phyloP scores from a whole-genome alignment of 306 rosid genomes.

The Datisca glomerata region DNA sequence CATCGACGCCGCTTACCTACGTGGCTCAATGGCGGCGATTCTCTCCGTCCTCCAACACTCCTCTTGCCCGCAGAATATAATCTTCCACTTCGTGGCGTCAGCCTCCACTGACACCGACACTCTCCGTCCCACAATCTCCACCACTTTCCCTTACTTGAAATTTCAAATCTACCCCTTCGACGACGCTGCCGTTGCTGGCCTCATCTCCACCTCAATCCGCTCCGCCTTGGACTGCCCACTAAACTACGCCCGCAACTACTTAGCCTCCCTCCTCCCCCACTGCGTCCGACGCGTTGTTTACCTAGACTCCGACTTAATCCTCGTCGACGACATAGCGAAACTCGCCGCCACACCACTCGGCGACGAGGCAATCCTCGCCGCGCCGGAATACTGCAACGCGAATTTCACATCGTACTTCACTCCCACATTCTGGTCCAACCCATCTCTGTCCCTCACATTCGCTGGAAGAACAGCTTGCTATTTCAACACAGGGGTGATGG shows the following conservation, averaged over 20 bases:
- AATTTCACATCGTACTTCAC: constrained; percentile 76
- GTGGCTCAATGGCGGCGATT: constrained; percentile 92
- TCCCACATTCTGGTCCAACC: constrained; percentile 80
- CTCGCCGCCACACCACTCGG: constrained; percentile 50
- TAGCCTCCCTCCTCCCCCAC: constrained; percentile 48
- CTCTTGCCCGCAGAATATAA: constrained; percentile 65
- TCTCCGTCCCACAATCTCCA: constrained; percentile 20
- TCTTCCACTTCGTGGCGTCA: constrained; percentile 73
- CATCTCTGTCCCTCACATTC: constrained; percentile 56
- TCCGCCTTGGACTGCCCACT: constrained; percentile 83
- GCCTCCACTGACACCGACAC: constrained; percentile 19
- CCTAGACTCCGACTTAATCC: constrained; percentile 83
- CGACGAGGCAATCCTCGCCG: constrained; percentile 50
- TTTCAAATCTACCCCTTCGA: constrained; percentile 72
- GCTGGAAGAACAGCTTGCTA: constrained; percentile 65
- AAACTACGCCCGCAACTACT: constrained; percentile 91
- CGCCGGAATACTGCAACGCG: constrained; percentile 94
- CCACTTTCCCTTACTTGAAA: constrained; percentile 63
- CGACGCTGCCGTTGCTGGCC: constrained; percentile 44
- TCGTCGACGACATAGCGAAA: constrained; percentile 80
- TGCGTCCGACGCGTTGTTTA: constrained; percentile 51
- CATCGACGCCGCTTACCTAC: constrained; percentile 72
- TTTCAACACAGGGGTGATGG: constrained; percentile 98
- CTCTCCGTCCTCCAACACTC: constrained; percentile 93
- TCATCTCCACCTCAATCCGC: constrained; percentile 84